These are phyloP conservation scores for Candida silvicultrix DNA, from an alignment of 805 yeast species.

Conservation along the genomic window DNA sequence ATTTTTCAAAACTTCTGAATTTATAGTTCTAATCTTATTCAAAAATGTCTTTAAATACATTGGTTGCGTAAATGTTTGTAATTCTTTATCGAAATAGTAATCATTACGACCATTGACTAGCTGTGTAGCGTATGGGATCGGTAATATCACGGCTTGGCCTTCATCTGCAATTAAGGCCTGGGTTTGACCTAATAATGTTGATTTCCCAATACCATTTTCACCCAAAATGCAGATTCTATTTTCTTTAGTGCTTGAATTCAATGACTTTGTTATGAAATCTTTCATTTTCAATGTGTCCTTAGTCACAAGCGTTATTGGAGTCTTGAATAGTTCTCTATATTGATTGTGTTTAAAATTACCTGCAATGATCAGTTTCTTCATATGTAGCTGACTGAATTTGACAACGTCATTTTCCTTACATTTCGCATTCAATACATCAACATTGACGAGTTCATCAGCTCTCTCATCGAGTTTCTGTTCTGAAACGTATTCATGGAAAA, in stretches of 20 bases:
- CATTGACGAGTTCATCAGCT: slow-evolving; percentile 12
- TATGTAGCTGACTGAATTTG: slow-evolving; percentile 32
- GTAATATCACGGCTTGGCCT: slow-evolving; percentile 44
- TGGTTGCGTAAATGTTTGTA: slow-evolving; percentile 63
- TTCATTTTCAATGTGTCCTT: slow-evolving; percentile 36
- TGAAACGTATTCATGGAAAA: slow-evolving; percentile 26
- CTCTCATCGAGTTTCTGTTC: slow-evolving; percentile 24
- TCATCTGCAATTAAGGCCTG: slow-evolving; percentile 46
- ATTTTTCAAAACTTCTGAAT: slow-evolving; percentile 30
- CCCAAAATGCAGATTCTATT: slow-evolving; percentile 61
- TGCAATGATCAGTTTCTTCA: slow-evolving; percentile 38
- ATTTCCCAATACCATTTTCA: slow-evolving; percentile 73
- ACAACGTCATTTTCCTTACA: slow-evolving; percentile 24
- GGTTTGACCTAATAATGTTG: slow-evolving; percentile 63
- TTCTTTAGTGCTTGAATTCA: slow-evolving; percentile 24
- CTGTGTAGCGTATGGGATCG: slow-evolving; percentile 53
- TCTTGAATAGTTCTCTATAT: slow-evolving; percentile 55
- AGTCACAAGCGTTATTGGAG: slow-evolving; percentile 56
- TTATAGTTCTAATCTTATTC: slow-evolving; percentile 42
- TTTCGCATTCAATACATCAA: slow-evolving; percentile 17
- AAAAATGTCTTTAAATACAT: slow-evolving; percentile 63
- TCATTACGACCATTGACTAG: slow-evolving; percentile 72
- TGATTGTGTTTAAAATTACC: slow-evolving; percentile 68
- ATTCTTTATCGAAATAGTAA: slow-evolving; percentile 46
- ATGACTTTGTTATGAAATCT: slow-evolving; percentile 31